Evolutionary conservation across 495 filamentous ascomycete genomes (phyloP).

Genomic region (Choiromyces venosus): DNA sequence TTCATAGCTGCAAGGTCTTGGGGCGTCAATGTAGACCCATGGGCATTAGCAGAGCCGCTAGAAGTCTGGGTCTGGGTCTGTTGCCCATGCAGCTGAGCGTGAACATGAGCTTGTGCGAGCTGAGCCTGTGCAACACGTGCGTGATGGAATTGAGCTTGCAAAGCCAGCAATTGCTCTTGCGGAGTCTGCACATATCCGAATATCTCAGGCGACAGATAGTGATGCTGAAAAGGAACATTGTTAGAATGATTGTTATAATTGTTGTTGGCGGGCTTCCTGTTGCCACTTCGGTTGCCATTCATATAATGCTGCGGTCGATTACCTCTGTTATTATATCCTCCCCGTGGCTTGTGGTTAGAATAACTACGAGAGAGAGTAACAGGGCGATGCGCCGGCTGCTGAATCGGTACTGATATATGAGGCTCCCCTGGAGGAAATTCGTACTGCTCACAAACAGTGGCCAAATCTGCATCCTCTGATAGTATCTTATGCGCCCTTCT

Average conservation of each 20-base stretch:
- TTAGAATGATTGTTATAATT: conserved; percentile 44
- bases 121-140: conserved; percentile 55
- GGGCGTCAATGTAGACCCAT: conserved; percentile 40
- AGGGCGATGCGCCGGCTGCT: conserved; percentile 56
- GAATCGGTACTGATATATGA: conserved; percentile 67
- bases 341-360: conserved; percentile 48
- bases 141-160: conserved; percentile 58
- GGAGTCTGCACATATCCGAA: conserved; percentile 35
- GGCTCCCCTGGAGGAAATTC: conserved; percentile 80
- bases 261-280: conserved; percentile 50
- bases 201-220: conserved; percentile 33
- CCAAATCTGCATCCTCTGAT: conserved; percentile 62
- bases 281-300: conserved; percentile 55
- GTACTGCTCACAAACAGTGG: conserved; percentile 75
- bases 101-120: conserved; percentile 49
- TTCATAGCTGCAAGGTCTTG: conserved; percentile 45
- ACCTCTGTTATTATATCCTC: conserved; percentile 53
- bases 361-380: conserved; percentile 52
- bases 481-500: conserved; percentile 79
- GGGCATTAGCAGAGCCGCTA: conserved; percentile 49
- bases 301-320: conserved; percentile 50
- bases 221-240: conserved; percentile 24
- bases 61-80: conserved; percentile 46
- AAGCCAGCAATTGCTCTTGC: conserved; percentile 31
- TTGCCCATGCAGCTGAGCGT: conserved; percentile 52